Evolutionary conservation across 352 stramenopile genomes (phyloP).

Genomic region (Phytophthora quininea): DNA sequence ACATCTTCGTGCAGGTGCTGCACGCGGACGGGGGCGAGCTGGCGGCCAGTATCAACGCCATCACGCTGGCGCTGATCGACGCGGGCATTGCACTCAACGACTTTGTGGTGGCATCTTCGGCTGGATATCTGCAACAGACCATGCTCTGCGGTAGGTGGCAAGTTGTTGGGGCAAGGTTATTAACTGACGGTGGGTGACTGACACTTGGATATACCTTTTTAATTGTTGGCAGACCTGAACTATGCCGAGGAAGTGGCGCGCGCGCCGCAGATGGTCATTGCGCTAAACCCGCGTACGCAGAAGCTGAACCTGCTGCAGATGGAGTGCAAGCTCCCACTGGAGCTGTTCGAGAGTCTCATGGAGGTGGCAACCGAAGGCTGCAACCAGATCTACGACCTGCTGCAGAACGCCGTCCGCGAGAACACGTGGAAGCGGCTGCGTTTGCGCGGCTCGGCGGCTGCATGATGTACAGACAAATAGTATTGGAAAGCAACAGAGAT

Average conservation of each 20-base stretch:
- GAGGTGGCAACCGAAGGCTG: conserved; percentile 77
- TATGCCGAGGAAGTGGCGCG: conserved; percentile 90
- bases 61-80: conserved; percentile 90
- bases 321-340: conserved; percentile 89
- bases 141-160: conserved; percentile 73
- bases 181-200: conserved; percentile 7
- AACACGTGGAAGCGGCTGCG: conserved; percentile 84
- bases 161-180: background rate
- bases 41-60: conserved; percentile 90
- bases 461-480: conserved; percentile 27
- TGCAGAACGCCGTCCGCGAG: conserved; percentile 87
- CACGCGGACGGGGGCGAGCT: conserved; percentile 90
- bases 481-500: too few species aligned
- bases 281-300: conserved; percentile 87
- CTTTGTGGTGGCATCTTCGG: conserved; percentile 90
- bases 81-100: conserved; percentile 92
- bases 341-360: conserved; percentile 90
- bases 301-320: conserved; percentile 91
- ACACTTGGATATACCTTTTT: conserved; percentile 7
- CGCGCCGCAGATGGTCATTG: conserved; percentile 87
- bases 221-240: conserved; percentile 79
- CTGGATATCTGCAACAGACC: conserved; percentile 90
- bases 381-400: conserved; percentile 85
- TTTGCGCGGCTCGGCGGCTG: conserved; percentile 46
- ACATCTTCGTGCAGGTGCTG: conserved; percentile 93